Base-by-base conservation (phyloP, 1,284 basidiomycete species). In the Takashimella koratensis region DNA sequence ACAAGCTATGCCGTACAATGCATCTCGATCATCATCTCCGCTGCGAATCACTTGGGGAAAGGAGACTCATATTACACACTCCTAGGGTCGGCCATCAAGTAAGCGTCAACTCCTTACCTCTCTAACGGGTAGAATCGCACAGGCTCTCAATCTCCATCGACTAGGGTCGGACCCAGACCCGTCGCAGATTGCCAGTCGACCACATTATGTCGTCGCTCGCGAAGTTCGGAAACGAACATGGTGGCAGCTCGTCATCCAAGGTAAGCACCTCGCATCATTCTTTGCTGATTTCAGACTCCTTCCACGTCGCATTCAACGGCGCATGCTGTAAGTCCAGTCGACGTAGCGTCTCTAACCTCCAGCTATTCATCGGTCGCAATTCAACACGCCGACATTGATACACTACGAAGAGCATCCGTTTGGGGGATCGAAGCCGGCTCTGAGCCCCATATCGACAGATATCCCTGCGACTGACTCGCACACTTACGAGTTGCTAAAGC, bases 1-100 rank as follows among this genome's bases (percentile, higher is more conserved):
- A 26, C 13, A 42, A 54, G 53, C 19, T 63, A 60, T 49, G 43
- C 62, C 11, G 52, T 63, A 11, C 62, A 63, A 42, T 51, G 49
- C 26, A 26, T 61, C 22, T 51, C 58, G 10, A 53, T 63, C 39
- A 52, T 57, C 44, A 49, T 57, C 11, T 54, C 51, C 4, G 41
- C 54, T 5, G 56, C 57, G 22, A 63, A 63, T 36, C 59, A 61
- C 36, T 53, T 63, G 12, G 59, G 54, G 13, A 56, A 61, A 23
- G 51, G 53, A 3, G 62, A 63, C 25, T 49, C 58, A n/a, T 63
- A 63, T 42, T 63, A 53, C 42, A 60, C 62, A 3, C 51, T 57
- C 51, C 50, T 60, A 3, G 61, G 54, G 6, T 42, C 54, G 4
- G 54, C 54, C 10, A 54, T 57, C 36, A 54, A 46, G 56, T 58